These are phyloP conservation scores for Brasilioporus rufonigricans DNA, from an alignment of 768 basidiomycete species.

Conservation along the genomic window DNA sequence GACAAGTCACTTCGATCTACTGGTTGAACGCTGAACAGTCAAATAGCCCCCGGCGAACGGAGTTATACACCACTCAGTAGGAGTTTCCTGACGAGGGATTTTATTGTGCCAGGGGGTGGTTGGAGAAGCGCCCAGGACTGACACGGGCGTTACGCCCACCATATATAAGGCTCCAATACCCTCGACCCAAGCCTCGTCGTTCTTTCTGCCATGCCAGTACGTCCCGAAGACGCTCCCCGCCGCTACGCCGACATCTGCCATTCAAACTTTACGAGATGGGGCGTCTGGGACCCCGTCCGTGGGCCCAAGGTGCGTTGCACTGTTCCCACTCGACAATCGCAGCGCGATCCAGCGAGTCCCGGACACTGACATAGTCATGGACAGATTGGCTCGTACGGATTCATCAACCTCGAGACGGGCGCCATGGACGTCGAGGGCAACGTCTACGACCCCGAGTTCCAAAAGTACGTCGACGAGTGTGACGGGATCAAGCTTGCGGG, in stretches of 20 bases:
- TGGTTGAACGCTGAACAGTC: too few species aligned
- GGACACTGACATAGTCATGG: background rate
- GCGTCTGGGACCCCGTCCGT: slow-evolving; percentile 1
- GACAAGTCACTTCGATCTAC: too few species aligned
- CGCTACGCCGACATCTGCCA: slow-evolving; percentile 9
- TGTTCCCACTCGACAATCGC: background rate
- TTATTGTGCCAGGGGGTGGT: too few species aligned
- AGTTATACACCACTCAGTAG: too few species aligned
- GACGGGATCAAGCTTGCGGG: slow-evolving; percentile 13
- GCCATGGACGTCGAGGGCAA: slow-evolving; percentile 28
- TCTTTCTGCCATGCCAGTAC: background rate
- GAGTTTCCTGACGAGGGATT: too few species aligned
- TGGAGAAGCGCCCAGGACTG: too few species aligned
- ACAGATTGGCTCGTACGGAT: slow-evolving; percentile 24
- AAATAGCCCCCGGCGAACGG: too few species aligned
- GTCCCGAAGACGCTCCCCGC: slow-evolving; percentile 1
- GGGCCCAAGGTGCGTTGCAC: background rate
- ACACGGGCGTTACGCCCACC: too few species aligned
- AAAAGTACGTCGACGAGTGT: slow-evolving; percentile 11
- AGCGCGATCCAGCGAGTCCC: background rate
- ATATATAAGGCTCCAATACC: background rate
- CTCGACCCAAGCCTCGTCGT: too few species aligned
- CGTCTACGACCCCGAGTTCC: slow-evolving; percentile 17
- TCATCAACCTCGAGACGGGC: slow-evolving; percentile 26
- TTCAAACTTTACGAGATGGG: slow-evolving; percentile 3